phyloP scores from a whole-genome alignment of 2,329 filamentous ascomycete genomes.

The Penicillium sp. region DNA sequence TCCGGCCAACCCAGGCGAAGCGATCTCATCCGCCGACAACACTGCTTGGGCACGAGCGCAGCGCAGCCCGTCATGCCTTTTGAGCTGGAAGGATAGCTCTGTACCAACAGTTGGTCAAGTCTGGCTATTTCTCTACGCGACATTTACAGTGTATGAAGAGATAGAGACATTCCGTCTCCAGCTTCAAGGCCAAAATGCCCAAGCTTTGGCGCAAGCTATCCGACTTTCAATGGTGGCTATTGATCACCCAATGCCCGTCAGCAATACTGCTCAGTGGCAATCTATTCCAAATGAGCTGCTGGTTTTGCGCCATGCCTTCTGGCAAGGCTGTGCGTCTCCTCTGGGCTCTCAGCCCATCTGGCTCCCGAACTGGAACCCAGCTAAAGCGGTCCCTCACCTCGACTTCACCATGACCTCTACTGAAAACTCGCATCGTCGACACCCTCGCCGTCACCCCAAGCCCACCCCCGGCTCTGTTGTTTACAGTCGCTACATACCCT shows the following conservation, averaged over 20 bases:
- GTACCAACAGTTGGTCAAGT: constrained; percentile 45
- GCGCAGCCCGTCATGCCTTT: constrained; percentile 41
- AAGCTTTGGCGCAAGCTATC: constrained; percentile 40
- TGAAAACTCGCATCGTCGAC: constrained; percentile 59
- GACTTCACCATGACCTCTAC: constrained; percentile 50
- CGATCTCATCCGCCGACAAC: constrained; percentile 19
- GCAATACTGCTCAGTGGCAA: constrained; percentile 13
- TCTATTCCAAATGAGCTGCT: constrained; percentile 38
- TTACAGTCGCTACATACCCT: constrained; percentile 76
- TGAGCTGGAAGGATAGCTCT: constrained; percentile 38
- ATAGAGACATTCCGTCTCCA: constrained; percentile 46
- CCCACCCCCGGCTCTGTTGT: constrained; percentile 67
- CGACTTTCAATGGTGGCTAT: constrained; percentile 30
- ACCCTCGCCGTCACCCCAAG: constrained; percentile 70
- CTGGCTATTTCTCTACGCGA: constrained; percentile 49
- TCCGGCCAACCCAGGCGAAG: constrained; percentile 10
- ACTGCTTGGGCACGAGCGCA: constrained; percentile 46
- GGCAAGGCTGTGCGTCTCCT: constrained; percentile 69
- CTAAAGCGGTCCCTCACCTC: constrained; percentile 31
- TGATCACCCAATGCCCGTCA: constrained; percentile 17
- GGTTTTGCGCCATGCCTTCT: constrained; percentile 60
- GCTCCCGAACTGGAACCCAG: constrained; percentile 24
- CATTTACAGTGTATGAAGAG: constrained; percentile 44
- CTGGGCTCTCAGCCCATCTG: constrained; percentile 64
- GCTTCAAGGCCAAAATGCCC: constrained; percentile 35